Base-by-base conservation (phyloP, 495 filamentous ascomycete species). In the Penicillium nucicola region DNA sequence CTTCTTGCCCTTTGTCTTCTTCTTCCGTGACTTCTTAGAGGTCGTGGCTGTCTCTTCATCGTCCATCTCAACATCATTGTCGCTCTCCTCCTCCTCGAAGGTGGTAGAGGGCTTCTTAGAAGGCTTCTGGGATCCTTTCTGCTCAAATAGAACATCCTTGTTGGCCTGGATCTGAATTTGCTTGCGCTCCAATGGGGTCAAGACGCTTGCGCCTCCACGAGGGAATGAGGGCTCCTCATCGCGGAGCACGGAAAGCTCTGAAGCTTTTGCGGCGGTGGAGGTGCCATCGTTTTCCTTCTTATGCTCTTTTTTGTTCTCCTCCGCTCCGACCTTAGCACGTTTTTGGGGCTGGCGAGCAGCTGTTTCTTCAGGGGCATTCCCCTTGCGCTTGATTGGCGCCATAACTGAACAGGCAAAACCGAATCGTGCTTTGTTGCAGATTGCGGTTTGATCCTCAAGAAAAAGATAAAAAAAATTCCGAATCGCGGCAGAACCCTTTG, bases 151-250 rank as follows among this genome's bases (percentile, higher is more conserved):
- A 19, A 92, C 92, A 77, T 98, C 93, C 60, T 85, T 83, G 55
- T 84, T 91, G 23, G 93, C 93, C 68, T 97, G 86, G 52, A 93
- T 88, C 59, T 93, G 87, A 57, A 98, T 96, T 68, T 97, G 89
- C 72, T 96, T 96, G 57, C 93, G 84, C 65, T 98, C 93, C 43
- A 98, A 77, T 19, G 93, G 91, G 7, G 93, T 96, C 68, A 98
- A 73, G 38, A 95, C 78, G 64, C 89, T 93, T 12, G 80, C 93
- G 47, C 93, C 95, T 45, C 93, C 93, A 75, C 93, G 83, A 62
- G 95, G 93, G 64, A 98, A 98, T 22, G 91, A 71, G 4, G 82
- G 81, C 57, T 96, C 93, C 42, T 97, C 92, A 52, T 89, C 84
- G 57, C 83, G 84, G 42, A 85, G 57, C 12, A 81, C 59, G 20